Base-by-base conservation (phyloP, 176 grass and related monocot species). In the Phyllostachys edulis region DNA sequence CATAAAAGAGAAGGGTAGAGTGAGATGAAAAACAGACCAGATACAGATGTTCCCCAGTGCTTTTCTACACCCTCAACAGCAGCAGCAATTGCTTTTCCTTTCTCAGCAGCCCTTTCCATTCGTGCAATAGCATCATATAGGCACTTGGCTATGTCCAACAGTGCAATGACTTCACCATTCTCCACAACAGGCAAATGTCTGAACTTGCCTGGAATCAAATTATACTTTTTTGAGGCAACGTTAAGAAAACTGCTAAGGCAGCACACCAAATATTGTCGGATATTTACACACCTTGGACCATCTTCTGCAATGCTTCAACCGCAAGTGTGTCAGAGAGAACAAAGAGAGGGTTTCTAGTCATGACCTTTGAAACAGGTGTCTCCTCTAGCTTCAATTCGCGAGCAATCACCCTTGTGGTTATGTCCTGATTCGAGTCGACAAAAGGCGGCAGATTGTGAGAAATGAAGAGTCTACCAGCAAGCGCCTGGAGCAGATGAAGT, bases 31-130 rank as follows among this genome's bases (percentile, higher is more conserved):
- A 51, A 87, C 75, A 87, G 2, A 99, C 96, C 96, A 47, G 96
- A 83, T 63, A 87, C 85, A 77, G 93, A 88, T 80, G 93, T 56
- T 23, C 93, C 91, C 96, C 96, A 99, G 66, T 94, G 91, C 83
- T 88, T 99, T 75, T 99, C 96, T 49, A 99, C 93, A 5, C 93
- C 96, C 80, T 99, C 96, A 83, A 96, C 93, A 55, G 96, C 96
- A 85, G 96, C 91, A 44, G 91, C 93, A 37, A 99, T 99, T 57
- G 96, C 93, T 85, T 92, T 99, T 77, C 93, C 93, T 89, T 99
- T 99, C 84, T 99, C 96, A 34, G 96, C 96, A n/a, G 96, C 96
- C 68, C 93, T 94, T 87, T 99, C 96, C 96, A 99, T 94, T 63
- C 96, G 85, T 15, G 93, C 93, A 85, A 99, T 99, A 42, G 96